Evolutionary conservation across 768 basidiomycete species (phyloP).

Genomic region (Amanita thiersii): DNA sequence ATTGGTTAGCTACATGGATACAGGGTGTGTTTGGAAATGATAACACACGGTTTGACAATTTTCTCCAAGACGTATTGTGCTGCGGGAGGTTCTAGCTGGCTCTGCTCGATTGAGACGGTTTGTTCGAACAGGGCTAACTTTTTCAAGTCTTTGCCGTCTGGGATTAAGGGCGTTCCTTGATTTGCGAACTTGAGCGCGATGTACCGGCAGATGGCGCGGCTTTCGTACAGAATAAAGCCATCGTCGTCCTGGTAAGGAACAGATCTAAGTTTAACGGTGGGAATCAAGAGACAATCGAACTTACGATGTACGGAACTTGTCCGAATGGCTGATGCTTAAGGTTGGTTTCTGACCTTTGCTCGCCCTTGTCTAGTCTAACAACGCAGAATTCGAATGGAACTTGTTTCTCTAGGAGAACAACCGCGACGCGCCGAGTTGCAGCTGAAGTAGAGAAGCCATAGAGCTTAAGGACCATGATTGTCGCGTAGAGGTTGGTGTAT

Average conservation of each 20-base stretch:
- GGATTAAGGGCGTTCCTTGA: conserved; percentile 44
- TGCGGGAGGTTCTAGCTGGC: conserved; percentile 40
- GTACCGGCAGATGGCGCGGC: too few relatives aligned
- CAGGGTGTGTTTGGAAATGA: not conserved
- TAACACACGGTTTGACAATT: conserved; percentile 40
- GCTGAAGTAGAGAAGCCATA: too few relatives aligned
- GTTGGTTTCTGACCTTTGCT: too few relatives aligned
- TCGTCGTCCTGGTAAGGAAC: conserved; percentile 35
- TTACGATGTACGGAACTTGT: conserved; percentile 48
- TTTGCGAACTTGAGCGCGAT: conserved; percentile 43
- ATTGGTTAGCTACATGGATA: not conserved
- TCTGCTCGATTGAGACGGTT: conserved; percentile 41
- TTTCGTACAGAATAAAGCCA: too few relatives aligned
- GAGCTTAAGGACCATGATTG: too few relatives aligned
- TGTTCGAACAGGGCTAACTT: conserved; percentile 35
- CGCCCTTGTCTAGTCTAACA: too few relatives aligned
- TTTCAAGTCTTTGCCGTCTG: conserved; percentile 36
- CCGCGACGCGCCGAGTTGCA: too few relatives aligned
- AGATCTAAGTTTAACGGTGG: not conserved
- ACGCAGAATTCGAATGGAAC: too few relatives aligned
- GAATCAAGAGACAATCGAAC: conserved; percentile 8
- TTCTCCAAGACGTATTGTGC: conserved; percentile 35
- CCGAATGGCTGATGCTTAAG: conserved; percentile 54
- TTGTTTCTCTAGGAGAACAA: too few relatives aligned
- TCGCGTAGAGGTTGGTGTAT: too few relatives aligned